These are phyloP conservation scores for Podospora anserina DNA, from an alignment of 495 filamentous ascomycete genomes.

Conservation along the genomic window DNA sequence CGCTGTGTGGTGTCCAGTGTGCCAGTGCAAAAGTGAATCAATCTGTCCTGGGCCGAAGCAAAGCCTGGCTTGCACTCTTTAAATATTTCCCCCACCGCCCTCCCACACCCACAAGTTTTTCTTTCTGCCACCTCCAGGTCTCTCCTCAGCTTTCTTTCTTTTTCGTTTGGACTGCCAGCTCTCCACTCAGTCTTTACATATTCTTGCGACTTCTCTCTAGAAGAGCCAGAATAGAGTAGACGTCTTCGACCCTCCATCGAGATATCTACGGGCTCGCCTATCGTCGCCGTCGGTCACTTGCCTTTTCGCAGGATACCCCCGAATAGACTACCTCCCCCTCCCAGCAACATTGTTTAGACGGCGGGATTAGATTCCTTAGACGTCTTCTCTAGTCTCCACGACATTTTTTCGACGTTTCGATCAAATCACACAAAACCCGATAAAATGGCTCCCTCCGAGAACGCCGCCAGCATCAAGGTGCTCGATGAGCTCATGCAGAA, in stretches of 20 bases:
- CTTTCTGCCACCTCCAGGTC: slow-evolving; percentile 16
- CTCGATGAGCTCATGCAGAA: slow-evolving; percentile 53
- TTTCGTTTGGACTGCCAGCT: slow-evolving; percentile 23
- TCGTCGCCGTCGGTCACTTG: slow-evolving; percentile 10
- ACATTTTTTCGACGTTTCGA: slow-evolving; percentile 8
- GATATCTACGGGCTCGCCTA: slow-evolving; percentile 34
- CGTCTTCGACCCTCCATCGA: slow-evolving; percentile 41
- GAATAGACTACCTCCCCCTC: slow-evolving; percentile 18
- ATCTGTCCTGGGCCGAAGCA: background rate
- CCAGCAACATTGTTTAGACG: slow-evolving; percentile 24
- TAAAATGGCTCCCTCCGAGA: slow-evolving; percentile 41
- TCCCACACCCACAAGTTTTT: slow-evolving; percentile 25
- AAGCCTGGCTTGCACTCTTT: slow-evolving; percentile 11
- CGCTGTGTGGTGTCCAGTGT: slow-evolving; percentile 19
- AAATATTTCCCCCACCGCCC: slow-evolving; percentile 28
- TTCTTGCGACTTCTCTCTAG: slow-evolving; percentile 27
- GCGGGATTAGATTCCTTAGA: slow-evolving; percentile 29
- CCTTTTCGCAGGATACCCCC: slow-evolving; percentile 26
- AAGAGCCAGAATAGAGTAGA: slow-evolving; percentile 40
- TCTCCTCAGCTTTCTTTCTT: slow-evolving; percentile 29
- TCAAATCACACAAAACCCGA: slow-evolving; percentile 18
- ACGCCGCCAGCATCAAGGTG: slow-evolving; percentile 51
- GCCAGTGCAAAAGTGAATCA: background rate
- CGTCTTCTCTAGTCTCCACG: slow-evolving; percentile 14
- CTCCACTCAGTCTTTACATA: slow-evolving; percentile 35